Evolutionary conservation across 371 early-diverging fungal genomes (phyloP).

Genomic region (Dipsacomyces acuminosporus): DNA sequence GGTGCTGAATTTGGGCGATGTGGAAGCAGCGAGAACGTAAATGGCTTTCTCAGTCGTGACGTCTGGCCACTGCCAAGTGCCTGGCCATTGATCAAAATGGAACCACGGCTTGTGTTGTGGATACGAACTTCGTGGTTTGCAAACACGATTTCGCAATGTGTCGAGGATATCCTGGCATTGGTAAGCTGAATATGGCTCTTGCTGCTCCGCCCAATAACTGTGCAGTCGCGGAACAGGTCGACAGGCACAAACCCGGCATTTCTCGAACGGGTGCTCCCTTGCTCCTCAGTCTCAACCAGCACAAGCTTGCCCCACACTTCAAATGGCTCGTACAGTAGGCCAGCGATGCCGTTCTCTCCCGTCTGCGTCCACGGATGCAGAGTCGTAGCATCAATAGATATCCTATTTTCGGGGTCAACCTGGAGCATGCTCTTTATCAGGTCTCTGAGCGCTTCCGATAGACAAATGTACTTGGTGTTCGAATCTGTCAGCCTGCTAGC

Average conservation of each 20-base stretch:
- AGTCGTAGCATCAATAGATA: slow-evolving; percentile 30
- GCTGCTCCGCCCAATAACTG: slow-evolving; percentile 33
- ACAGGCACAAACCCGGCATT: neutral
- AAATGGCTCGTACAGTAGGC: slow-evolving; percentile 12
- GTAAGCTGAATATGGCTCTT: slow-evolving; percentile 32
- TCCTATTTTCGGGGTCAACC: slow-evolving; percentile 20
- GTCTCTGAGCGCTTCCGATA: slow-evolving; percentile 22
- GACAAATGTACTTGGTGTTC: slow-evolving; percentile 16
- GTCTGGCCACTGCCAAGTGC: slow-evolving; percentile 5
- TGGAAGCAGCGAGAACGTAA: slow-evolving; percentile 10
- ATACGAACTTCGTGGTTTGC: slow-evolving; percentile 9
- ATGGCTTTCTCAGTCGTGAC: slow-evolving; percentile 11
- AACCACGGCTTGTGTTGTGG: slow-evolving; percentile 22
- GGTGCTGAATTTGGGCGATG: neutral
- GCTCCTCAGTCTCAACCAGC: neutral
- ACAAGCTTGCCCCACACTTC: slow-evolving; percentile 32
- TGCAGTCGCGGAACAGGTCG: slow-evolving; percentile 28
- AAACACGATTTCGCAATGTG: slow-evolving; percentile 28
- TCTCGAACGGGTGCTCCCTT: neutral
- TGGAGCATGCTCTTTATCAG: slow-evolving; percentile 38
- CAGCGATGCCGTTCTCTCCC: slow-evolving; percentile 16
- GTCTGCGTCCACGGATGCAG: slow-evolving; percentile 42
- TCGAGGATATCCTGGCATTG: slow-evolving; percentile 24
- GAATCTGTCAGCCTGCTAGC: slow-evolving; percentile 16
- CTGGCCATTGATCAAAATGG: slow-evolving; percentile 15